These are phyloP conservation scores for Cyathus striatus DNA, from an alignment of 768 basidiomycete species.

Conservation along the genomic window DNA sequence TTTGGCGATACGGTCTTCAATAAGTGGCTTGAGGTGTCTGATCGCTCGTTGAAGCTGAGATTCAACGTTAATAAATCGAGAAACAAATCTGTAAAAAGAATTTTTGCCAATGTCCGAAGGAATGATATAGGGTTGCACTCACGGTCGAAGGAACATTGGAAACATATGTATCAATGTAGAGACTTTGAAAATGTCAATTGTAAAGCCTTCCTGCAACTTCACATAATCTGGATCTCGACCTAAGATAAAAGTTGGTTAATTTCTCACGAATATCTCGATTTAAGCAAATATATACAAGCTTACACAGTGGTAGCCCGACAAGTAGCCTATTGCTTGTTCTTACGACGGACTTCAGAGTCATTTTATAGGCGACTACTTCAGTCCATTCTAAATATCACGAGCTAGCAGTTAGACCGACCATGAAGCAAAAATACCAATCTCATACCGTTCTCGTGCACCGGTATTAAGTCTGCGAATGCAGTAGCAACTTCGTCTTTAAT, in stretches of 20 bases:
- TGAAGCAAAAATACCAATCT: not conserved
- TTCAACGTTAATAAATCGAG: no score
- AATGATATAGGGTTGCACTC: no score
- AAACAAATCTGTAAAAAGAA: no score
- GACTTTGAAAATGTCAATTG: slow-evolving; percentile 11
- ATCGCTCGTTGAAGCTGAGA: no score
- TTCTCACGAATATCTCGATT: not conserved
- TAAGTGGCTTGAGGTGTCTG: slow-evolving; percentile 20
- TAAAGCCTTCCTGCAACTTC: slow-evolving; percentile 16
- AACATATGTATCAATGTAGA: slow-evolving; percentile 14
- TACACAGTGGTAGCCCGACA: slow-evolving; percentile 38
- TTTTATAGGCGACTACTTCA: slow-evolving; percentile 15
- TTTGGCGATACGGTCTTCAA: slow-evolving; percentile 23
- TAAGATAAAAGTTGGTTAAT: no score
- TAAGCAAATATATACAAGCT: no score
- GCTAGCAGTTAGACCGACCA: not conserved
- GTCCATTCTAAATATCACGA: slow-evolving; percentile 32
- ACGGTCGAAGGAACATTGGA: slow-evolving; percentile 15
- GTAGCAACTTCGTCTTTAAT: slow-evolving; percentile 30
- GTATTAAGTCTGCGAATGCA: slow-evolving; percentile 28
- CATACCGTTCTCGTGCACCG: slow-evolving; percentile 7
- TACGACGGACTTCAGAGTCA: slow-evolving; percentile 22
- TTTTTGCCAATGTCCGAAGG: no score
- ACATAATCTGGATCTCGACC: slow-evolving; percentile 16
- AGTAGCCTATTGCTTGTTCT: slow-evolving; percentile 35